Conservation (phyloP, 257 asterid genomes). For the Leptodermis oblonga region DNA sequence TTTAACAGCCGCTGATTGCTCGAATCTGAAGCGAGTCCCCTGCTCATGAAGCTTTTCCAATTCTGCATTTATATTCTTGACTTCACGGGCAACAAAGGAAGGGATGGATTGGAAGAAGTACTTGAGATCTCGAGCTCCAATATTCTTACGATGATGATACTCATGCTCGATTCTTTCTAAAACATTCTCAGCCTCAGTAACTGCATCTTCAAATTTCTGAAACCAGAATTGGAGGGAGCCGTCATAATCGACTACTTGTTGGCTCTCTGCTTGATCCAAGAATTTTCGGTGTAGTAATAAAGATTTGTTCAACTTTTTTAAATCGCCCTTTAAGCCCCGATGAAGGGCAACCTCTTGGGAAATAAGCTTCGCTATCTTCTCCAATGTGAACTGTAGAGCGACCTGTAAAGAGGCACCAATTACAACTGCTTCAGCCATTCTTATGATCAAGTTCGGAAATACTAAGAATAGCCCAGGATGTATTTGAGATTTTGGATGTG, state of each 20-base stretch:
- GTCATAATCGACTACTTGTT: neutral
- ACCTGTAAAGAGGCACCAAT: neutral
- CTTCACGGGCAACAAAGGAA: neutral
- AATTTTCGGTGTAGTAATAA: neutral
- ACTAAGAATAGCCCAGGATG: too few species aligned
- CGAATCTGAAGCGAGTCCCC: neutral
- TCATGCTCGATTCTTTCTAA: conserved; percentile 25
- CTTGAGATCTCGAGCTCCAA: too few species aligned
- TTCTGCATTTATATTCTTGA: conserved; percentile 15
- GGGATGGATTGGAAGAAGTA: too few species aligned
- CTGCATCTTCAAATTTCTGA: conserved; percentile 17
- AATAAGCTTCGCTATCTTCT: neutral
- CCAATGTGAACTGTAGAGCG: neutral
- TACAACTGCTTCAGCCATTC: too few species aligned
- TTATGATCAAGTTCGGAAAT: too few species aligned
- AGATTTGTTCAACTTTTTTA: neutral
- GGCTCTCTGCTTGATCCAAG: conserved; percentile 16
- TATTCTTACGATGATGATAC: neutral
- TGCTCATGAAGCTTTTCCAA: neutral
- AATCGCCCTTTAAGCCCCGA: neutral
- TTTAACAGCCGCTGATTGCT: too few species aligned
- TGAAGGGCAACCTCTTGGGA: neutral
- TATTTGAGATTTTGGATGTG: too few species aligned
- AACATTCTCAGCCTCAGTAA: conserved; percentile 18
- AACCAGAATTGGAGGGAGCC: conserved; percentile 17